A percentile compares a stretch with the other conserved stretches of the same genome.
Conservation (phyloP, 176 grass and related monocot genomes). For the Carex pumila region DNA sequence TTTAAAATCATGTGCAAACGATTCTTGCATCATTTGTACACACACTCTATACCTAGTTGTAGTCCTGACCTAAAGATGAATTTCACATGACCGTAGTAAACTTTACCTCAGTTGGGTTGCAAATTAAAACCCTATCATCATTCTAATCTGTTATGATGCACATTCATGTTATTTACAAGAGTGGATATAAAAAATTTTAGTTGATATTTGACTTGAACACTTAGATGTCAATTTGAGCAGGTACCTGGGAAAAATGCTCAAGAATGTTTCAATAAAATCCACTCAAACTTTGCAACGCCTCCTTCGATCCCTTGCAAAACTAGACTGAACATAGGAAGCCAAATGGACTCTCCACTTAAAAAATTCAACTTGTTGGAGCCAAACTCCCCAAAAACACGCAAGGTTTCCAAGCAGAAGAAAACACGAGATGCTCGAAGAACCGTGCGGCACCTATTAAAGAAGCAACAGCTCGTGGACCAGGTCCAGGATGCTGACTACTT, state of each 20-base stretch:
- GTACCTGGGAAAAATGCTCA: constrained; percentile 67
- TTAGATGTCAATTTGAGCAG: constrained; percentile 34
- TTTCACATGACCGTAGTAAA: not conserved
- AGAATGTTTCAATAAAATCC: constrained; percentile 76
- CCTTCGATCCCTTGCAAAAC: constrained; percentile 47
- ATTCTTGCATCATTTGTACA: not conserved
- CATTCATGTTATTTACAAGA: constrained; percentile 13
- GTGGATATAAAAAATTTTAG: not conserved
- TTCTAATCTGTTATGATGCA: not conserved
- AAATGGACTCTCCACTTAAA: constrained; percentile 44
- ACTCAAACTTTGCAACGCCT: constrained; percentile 57
- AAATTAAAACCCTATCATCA: not conserved
- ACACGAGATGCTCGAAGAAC: constrained; percentile 44
- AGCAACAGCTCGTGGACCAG: constrained; percentile 46
- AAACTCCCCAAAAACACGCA: constrained; percentile 31
- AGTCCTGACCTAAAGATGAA: constrained; percentile 1
- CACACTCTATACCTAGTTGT: not conserved
- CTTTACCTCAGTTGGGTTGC: not conserved
- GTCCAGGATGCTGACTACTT: constrained; percentile 65
- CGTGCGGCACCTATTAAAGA: constrained; percentile 63
- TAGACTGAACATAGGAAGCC: constrained; percentile 35
- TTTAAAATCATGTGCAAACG: not conserved
- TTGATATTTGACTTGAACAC: not conserved
- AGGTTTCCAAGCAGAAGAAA: constrained; percentile 41
- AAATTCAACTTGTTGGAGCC: constrained; percentile 44